Conservation (phyloP, 768 basidiomycete species). For the Lactarius sanguifluus region DNA sequence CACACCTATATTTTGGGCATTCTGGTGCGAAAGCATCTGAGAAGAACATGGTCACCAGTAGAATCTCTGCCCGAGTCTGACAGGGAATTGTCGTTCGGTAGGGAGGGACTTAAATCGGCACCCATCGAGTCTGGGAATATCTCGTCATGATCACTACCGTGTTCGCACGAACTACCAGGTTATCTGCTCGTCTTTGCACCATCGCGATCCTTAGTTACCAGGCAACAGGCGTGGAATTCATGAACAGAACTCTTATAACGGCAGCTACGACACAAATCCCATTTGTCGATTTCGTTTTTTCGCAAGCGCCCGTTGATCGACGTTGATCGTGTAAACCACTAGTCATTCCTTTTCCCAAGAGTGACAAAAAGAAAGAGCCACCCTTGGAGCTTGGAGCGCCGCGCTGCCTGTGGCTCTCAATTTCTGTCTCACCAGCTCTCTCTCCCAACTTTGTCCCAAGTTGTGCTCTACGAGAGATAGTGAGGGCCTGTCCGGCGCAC, state of each 20-base stretch:
- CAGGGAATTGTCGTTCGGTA: background rate
- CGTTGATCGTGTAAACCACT: background rate
- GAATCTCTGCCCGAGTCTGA: too few species aligned
- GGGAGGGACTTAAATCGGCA: background rate
- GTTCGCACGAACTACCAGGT: background rate
- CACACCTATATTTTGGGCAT: too few species aligned
- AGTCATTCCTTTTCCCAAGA: too few species aligned
- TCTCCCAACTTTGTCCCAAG: background rate
- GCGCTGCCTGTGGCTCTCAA: background rate
- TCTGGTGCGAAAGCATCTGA: too few species aligned
- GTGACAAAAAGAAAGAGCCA: too few species aligned
- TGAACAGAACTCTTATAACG: too few species aligned
- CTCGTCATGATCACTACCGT: background rate
- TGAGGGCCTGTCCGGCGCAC: too few species aligned
- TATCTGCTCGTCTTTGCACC: too few species aligned
- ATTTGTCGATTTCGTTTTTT: constrained; percentile 1
- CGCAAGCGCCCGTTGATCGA: background rate
- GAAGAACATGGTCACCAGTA: too few species aligned
- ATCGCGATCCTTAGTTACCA: background rate
- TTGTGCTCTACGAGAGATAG: background rate
- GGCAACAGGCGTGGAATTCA: background rate
- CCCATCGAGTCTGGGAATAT: background rate
- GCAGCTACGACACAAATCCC: background rate
- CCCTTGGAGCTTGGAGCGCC: too few species aligned
- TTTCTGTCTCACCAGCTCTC: background rate